Evolutionary conservation across 495 filamentous ascomycete species (phyloP), one percentile per base, ranked within the genome.

Genomic region (Tuber microsphaerosporum): DNA sequence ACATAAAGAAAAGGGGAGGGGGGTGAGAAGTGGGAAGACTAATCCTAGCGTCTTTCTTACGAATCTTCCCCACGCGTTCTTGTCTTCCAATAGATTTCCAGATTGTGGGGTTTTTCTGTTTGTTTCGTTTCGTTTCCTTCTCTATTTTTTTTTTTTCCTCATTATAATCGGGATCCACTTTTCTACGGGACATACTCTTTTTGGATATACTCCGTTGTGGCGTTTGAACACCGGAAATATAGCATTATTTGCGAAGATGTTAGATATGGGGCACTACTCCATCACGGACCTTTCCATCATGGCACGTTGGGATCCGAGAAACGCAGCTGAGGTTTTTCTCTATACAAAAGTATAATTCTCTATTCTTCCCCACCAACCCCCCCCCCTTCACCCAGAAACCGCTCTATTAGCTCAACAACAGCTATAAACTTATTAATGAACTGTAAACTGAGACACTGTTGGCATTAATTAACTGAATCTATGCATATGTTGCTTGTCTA

Each of bases 261-360:
- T 10, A 7, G 56, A 17, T 34, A 31, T n/a, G 16, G 12, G 26
- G 17, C 3, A 17, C 26, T 17, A 72, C 70, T 71, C 76, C 70
- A 76, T 82, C 72, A 76, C 76, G 51, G 76, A 81, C 41, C 71
- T 82, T 70, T 81, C 80, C 43, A 69, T 81, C 37, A 73, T 82
- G 75, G 79, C 74, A 69, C 68, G 74, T 73, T 82, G 80, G 80
- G 71, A 82, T 75, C 72, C 76, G 46, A 45, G 72, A 56, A 26
- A 73, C 70, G 74, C 79, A 48, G 79, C 80, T 43, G 76, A 82
- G 26, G 80, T 77, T 41, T 79, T 82, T 74, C 73, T 82, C 73
- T 81, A 82, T 80, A 75, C 80, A 78, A 81, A 81, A 75, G 80
- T 77, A 73, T 73, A 73, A 71, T 77, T 70, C 74, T 74, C 70